Base-by-base conservation (phyloP, 495 filamentous ascomycete species). In the Aspergillus indologenus region DNA sequence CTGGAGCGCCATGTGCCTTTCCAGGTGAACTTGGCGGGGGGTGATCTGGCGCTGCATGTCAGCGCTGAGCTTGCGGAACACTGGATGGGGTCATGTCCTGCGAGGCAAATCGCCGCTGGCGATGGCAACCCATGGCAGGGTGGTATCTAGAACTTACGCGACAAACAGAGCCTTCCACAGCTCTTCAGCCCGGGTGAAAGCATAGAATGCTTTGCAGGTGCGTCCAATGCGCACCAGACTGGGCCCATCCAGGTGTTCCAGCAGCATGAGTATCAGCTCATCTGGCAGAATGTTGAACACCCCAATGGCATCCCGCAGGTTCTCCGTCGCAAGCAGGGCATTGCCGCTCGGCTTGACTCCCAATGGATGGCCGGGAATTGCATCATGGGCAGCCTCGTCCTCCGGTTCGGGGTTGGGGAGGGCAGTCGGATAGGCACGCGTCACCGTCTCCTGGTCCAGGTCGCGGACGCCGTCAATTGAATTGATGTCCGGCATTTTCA, bases 321-420 rank as follows among this genome's bases (percentile, higher is more conserved):
- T 90, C 29, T 71, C 78, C 11, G 73, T 75, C 48, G 85, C 81
- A 45, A 83, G 78, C 50, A 91, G 89, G 57, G 87, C 86, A 80
- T 98, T 98, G 52, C 94, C 94, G 65, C 85, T 82, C 0, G 94
- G 94, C 65, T 91, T 95, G 62, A 98, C 82, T 45, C 87, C 86
- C 29, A 96, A 75, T 20, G 93, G 93, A 77, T 98, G 94, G 45
- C 79, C 77, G 17, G 89, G 88, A 52, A 96, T 87, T 31, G 73
- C 68, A 56, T 77, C 71, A 55, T 56, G 49, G 22, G 31, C 60
- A 14, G 51, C 12, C 15, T 48, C 8, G 44, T 62, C 61, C 29
- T 64, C 53, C 20, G 57, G 17, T 40, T 40, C 22, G 50, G 29
- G 12, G 53, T 70, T 61, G 69, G 69, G 59, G 73, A 72, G 57